phyloP scores from a whole-genome alignment of 2,329 filamentous ascomycete genomes.

The Stemphylium lycopersici region DNA sequence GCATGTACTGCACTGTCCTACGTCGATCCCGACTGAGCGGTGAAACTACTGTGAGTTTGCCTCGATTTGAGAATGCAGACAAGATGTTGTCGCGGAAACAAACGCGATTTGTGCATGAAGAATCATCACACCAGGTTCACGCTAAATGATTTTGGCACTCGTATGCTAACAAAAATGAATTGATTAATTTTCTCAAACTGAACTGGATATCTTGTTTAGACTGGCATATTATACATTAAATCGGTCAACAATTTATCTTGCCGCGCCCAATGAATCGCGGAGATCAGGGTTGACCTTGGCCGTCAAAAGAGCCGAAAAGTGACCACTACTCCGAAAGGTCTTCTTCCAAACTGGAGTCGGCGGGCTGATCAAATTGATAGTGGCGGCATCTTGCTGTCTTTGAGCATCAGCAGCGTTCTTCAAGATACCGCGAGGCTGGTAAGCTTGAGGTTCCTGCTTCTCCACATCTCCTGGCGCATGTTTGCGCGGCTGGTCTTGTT shows the following conservation, averaged over 20 bases:
- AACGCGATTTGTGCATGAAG: too few relatives aligned
- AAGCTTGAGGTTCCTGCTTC: slow-evolving; percentile 4
- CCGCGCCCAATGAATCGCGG: slow-evolving; percentile 16
- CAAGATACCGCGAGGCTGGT: background rate
- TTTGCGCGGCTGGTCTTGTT: background rate
- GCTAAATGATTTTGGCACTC: too few relatives aligned
- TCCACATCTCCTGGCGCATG: slow-evolving; percentile 17
- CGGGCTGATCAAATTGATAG: slow-evolving; percentile 1
- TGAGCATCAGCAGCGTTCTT: slow-evolving; percentile 2
- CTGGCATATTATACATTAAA: slow-evolving; percentile 3
- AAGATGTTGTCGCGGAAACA: too few relatives aligned
- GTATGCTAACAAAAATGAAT: background rate
- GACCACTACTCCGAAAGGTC: slow-evolving; percentile 28
- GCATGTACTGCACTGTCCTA: background rate
- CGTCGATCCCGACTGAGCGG: background rate
- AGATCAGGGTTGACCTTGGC: slow-evolving; percentile 36
- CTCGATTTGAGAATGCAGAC: background rate
- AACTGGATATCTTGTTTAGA: background rate
- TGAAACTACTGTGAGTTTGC: background rate
- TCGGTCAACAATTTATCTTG: background rate
- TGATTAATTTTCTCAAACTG: background rate
- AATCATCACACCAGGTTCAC: too few relatives aligned
- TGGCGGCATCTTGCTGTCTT: background rate
- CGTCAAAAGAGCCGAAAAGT: slow-evolving; percentile 33
- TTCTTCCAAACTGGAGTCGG: slow-evolving; percentile 25